These are phyloP conservation scores for Cardamine chenopodiifolia DNA, from an alignment of 345 rosid species.

Conservation along the genomic window DNA sequence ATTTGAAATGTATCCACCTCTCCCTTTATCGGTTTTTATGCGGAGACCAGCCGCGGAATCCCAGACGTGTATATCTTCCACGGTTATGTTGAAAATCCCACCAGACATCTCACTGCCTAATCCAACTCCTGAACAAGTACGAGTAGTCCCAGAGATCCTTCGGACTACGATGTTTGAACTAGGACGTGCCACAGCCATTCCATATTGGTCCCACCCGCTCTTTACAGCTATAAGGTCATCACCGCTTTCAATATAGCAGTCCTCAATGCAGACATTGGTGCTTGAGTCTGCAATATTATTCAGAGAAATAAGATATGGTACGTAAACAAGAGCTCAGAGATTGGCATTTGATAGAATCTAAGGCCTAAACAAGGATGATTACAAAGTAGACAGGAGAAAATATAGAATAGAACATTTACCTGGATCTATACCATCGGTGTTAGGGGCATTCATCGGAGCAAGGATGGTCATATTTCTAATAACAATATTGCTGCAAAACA, in stretches of 20 bases:
- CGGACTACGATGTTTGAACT: conserved; percentile 75
- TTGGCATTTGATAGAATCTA: background rate
- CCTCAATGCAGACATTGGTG: conserved; percentile 88
- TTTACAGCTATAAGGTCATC: conserved; percentile 96
- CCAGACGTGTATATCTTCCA: conserved; percentile 82
- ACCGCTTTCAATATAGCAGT: conserved; percentile 91
- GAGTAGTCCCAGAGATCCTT: conserved; percentile 89
- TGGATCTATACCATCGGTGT: conserved; percentile 97
- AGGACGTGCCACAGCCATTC: conserved; percentile 79
- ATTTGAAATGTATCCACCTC: conserved; percentile 87
- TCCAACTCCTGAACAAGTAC: conserved; percentile 93
- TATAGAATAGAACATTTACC: conserved; percentile 43
- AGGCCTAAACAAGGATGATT: background rate
- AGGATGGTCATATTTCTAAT: conserved; percentile 79
- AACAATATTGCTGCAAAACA: conserved; percentile 71
- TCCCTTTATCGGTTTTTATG: conserved; percentile 83
- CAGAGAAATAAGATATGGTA: background rate
- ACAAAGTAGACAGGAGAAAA: background rate
- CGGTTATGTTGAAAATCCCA: conserved; percentile 68
- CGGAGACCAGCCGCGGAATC: conserved; percentile 90
- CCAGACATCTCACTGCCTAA: conserved; percentile 99
- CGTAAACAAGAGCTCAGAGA: background rate
- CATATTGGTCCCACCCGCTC: conserved; percentile 98
- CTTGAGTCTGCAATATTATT: conserved; percentile 73
- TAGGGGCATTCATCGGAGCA: conserved; percentile 95